phyloP scores from a whole-genome alignment of 108 stramenopile species.

The Chaetoceros muelleri region DNA sequence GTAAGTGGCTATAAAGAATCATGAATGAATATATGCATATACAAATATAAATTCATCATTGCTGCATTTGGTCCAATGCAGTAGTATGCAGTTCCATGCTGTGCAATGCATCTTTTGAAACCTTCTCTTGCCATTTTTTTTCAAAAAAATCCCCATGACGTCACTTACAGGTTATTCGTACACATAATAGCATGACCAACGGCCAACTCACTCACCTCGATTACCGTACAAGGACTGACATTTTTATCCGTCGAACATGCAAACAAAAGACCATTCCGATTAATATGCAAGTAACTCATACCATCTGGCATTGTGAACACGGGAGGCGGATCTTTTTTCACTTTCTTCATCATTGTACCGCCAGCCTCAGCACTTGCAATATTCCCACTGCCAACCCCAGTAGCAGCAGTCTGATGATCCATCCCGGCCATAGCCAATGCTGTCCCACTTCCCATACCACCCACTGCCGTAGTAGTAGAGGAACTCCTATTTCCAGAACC shows the following conservation, averaged over 20 bases:
- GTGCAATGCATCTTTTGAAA: no score
- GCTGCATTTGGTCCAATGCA: no score
- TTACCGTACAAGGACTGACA: constrained; percentile 63
- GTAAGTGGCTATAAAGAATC: neutral
- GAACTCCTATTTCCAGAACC: constrained; percentile 9
- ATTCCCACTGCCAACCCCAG: constrained; percentile 4
- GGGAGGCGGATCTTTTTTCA: constrained; percentile 81
- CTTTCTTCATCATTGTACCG: constrained; percentile 13
- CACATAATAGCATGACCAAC: no score
- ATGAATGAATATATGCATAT: no score
- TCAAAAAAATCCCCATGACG: no score
- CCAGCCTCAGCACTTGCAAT: constrained; percentile 9
- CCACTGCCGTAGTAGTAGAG: constrained; percentile 4
- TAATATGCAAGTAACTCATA: constrained; percentile 89
- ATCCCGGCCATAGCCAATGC: neutral
- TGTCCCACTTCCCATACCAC: constrained; percentile 5
- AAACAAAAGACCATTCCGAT: constrained; percentile 94
- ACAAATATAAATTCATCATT: no score
- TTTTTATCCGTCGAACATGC: constrained; percentile 91
- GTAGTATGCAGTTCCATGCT: no score
- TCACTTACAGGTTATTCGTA: no score
- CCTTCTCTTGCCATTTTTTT: no score
- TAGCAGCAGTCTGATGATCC: constrained; percentile 3
- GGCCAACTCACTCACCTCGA: constrained; percentile 82
- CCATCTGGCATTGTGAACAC: constrained; percentile 89